Conservation (phyloP, 257 asterid genomes). For the Rehmannia glutinosa region DNA sequence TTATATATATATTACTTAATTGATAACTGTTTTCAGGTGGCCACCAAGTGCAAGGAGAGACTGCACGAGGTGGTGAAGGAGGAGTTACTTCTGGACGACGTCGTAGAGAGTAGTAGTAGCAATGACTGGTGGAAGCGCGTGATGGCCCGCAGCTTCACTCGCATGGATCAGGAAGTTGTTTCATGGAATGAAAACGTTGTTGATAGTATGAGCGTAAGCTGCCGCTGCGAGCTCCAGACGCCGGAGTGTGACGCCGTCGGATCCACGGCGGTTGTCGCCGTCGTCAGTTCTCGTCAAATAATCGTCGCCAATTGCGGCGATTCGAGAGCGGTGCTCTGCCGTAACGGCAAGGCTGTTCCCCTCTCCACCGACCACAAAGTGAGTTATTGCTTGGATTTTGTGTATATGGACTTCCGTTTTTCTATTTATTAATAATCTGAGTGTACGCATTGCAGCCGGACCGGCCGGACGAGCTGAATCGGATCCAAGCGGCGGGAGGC, state of each 20-base stretch:
- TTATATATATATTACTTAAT: no score
- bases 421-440: not conserved
- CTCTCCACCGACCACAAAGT: conserved; percentile 77
- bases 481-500: conserved; percentile 78
- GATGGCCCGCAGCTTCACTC: conserved; percentile 65
- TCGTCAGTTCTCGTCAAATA: conserved; percentile 43
- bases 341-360: conserved; percentile 55
- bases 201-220: conserved; percentile 16
- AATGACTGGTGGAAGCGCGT: conserved; percentile 37
- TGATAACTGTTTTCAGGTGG: no score
- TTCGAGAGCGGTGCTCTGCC: conserved; percentile 80
- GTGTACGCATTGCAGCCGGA: conserved; percentile 46
- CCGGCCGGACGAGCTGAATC: conserved; percentile 68
- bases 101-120: not conserved
- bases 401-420: no score
- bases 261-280: conserved; percentile 68
- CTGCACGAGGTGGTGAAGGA: conserved; percentile 67
- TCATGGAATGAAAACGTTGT: conserved; percentile 24
- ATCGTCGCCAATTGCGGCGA: conserved; percentile 80
- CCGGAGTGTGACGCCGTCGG: conserved; percentile 76
- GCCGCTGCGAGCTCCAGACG: conserved; percentile 68
- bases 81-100: conserved; percentile 35
- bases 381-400: not conserved
- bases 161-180: conserved; percentile 65
- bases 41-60: conserved; percentile 57